Base-by-base conservation (phyloP, 768 basidiomycete species). In the Pleurotus citrinopileatus region DNA sequence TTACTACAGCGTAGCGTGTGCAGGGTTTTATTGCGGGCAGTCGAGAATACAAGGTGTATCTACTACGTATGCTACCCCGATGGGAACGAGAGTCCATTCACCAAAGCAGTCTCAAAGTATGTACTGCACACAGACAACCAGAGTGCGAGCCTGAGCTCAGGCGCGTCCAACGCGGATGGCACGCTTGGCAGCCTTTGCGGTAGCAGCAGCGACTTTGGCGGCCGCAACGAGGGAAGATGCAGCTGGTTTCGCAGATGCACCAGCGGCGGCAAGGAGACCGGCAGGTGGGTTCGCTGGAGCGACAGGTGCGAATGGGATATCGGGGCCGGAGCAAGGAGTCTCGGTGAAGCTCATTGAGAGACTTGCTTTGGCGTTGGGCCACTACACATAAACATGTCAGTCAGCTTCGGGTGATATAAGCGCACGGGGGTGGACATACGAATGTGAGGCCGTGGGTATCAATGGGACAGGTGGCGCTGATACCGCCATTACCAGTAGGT, bases 251-350 rank as follows among this genome's bases (percentile, higher is more conserved):
- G 15, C 19, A 19, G 38, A 40, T 15, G 8, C 13, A n/a, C 15
- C 7, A 7, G 34, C 32, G 10, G 48, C 34, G 12, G 29, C 12
- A 22, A 51, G 34, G 32, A 51, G 34, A 2, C 48, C 48, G 17
- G 48, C 48, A 22, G 48, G 15, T 9, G 48, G 28, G n/a, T 28
- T 34, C n/a, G n/a, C n/a, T n/a, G n/a, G n/a, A n/a, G 20, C 27
- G n/a, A 51, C 5, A n/a, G 48, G 48, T 17, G 32, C 48, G 48
- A 51, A 51, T 0, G 48, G 48, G 5, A 34, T 34, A 3, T 51
- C 48, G 10, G 48, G 48, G n/a, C 48, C 48, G 4, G 48, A 51
- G 3, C 48, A 51, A 2, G 48, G 29, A 22, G 48, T 51, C 48
- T 51, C 48, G 19, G 48, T 51, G 34, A 51, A 51, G 48, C 48